Evolutionary conservation across 148 eudicot species (phyloP).

Genomic region (Rhododendron mucronatum): DNA sequence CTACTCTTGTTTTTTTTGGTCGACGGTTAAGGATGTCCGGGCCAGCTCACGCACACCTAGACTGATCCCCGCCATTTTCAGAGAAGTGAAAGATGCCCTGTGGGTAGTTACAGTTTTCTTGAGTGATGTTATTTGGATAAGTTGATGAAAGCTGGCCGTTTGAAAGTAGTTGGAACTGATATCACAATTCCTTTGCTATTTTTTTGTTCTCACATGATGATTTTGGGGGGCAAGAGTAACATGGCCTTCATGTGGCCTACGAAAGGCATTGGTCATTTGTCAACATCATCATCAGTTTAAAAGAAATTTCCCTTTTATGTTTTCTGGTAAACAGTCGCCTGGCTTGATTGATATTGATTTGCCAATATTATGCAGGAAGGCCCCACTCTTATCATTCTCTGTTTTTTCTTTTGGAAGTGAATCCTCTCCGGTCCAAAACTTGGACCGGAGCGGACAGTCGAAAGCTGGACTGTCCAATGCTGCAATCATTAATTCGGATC

Average conservation of each 20-base stretch:
- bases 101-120: not conserved
- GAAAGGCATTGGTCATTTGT: constrained; percentile 31
- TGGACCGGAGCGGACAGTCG: too few species aligned
- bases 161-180: constrained; percentile 6
- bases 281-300: constrained; percentile 28
- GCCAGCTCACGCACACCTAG: not conserved
- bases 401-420: too few species aligned
- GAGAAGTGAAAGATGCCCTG: not conserved
- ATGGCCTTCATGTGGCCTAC: constrained; percentile 65
- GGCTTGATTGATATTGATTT: constrained; percentile 9
- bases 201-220: constrained; percentile 14
- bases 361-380: not conserved
- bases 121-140: constrained; percentile 5
- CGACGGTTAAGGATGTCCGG: not conserved
- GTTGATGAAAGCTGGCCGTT: not conserved
- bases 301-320: constrained; percentile 11
- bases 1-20: not conserved
- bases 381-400: too few species aligned
- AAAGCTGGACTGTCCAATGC: too few species aligned
- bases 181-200: not conserved
- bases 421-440: too few species aligned
- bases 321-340: not conserved
- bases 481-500: too few species aligned
- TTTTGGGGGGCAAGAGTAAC: constrained; percentile 51
- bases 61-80: not conserved